Evolutionary conservation across 805 yeast species (phyloP), one percentile per base, ranked within the genome.

Genomic region (Diddensiella santjacobensis): DNA sequence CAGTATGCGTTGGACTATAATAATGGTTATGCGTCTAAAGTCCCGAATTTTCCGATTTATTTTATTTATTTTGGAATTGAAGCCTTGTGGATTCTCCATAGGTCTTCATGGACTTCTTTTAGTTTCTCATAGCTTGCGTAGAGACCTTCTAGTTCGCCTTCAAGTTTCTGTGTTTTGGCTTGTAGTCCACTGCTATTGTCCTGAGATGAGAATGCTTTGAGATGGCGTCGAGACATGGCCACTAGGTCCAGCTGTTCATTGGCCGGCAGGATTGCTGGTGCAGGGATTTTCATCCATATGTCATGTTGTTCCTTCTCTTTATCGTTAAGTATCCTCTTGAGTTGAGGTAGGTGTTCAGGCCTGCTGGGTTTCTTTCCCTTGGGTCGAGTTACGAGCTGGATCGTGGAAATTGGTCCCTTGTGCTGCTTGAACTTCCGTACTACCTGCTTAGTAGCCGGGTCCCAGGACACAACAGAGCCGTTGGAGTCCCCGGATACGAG

Each of bases 401-500:
- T 45, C 15, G 52, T 45, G 8, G 53, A 43, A 8, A 58, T 52
- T 5, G 55, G 52, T 10, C 64, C 63, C 42, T 50, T 47, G 47
- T 46, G 54, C 42, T 56, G 52, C 36, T 62, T 53, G 48, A 58
- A 56, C 23, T 57, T 58, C 15, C 60, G 52, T 17, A 60, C 48
- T 15, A 67, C 59, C 53, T 70, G 74, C 29, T 53, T 49, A 2
- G 69, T 60, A 2, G 68, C 63, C n/a, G 63, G 71, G 64, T 91
- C 97, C 57, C 83, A 75, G 0, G 82, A 72, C 36, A 77, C 75
- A 1, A 87, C 78, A 23, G 77, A 72, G 1, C 97, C 97, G n/a
- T 57, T 59, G 0, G 74, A 64, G 61, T 87, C 95, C 30, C 96
- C 97, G 3, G 88, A 78, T 2, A 84, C 69, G 3, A 90, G 58